Evolutionary conservation across 1,139 yeast species (phyloP), one percentile per base, ranked within the genome.

Genomic region (Pichia cactophila): DNA sequence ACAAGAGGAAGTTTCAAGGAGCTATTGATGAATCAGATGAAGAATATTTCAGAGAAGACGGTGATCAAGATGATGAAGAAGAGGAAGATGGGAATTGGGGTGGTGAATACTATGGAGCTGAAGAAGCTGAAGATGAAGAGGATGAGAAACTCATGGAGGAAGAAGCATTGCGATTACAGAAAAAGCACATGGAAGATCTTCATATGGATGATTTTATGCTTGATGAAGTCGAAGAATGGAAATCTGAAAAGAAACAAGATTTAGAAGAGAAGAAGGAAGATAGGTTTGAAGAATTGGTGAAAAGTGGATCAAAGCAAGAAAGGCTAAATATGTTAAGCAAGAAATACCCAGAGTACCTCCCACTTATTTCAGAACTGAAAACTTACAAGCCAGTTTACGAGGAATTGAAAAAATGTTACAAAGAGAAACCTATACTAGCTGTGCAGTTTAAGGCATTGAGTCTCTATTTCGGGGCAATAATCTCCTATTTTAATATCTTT

Each of bases 141-240:
- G 85, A 81, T 44, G 86, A 87, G 7, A 81, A 79, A 54, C 81
- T 79, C 54, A 84, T 89, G 70, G 92, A 94, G 50, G 82, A 82
- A 58, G 97, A 92, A 68, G 97, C 97, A 0, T 63, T 87, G 50
- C 80, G 89, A 62, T 82, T 88, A 56, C 97, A 90, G 67, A 86
- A 84, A 70, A 81, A 83, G 64, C 96, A 90, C 62, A 69, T 90
- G 54, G 80, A 81, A 56, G 95, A 86, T 48, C 73, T 92, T 58
- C 81, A 80, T 44, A 81, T 86, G 76, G 88, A 79, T 45, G 97
- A 89, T 66, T 90, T 80, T 62, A 73, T 85, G 56, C 95, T 88
- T 58, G 95, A 86, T 49, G 96, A 86, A 50, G 78, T 83, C 62
- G 86, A 81, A 44, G 89, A 80, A 57, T 86, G 92, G 90, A 68